Evolutionary conservation across 2,329 filamentous ascomycete genomes (phyloP).

Genomic region (Keithomyces neogunnii): DNA sequence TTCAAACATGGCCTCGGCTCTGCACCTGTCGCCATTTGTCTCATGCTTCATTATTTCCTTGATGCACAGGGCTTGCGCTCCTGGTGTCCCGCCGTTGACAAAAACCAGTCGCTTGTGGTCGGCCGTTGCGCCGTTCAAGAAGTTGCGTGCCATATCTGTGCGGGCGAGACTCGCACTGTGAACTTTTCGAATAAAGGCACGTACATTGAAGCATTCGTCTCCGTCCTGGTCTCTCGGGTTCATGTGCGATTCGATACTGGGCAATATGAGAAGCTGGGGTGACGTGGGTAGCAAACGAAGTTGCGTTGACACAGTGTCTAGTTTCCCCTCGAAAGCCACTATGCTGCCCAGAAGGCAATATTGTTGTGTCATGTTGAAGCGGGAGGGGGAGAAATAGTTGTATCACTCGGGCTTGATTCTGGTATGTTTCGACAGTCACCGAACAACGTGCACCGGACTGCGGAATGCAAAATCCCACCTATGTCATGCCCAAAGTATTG

Average conservation of each 20-base stretch:
- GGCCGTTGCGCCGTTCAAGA: slow-evolving; percentile 37
- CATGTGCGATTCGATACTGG: slow-evolving; percentile 19
- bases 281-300: slow-evolving; percentile 51
- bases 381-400: too few species aligned
- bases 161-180: slow-evolving; percentile 42
- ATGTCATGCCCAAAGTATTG: background rate
- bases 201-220: slow-evolving; percentile 17
- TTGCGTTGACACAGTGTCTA: slow-evolving; percentile 48
- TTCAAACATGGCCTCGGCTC: slow-evolving; percentile 43
- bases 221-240: background rate
- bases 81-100: slow-evolving; percentile 48
- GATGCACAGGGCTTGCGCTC: slow-evolving; percentile 47
- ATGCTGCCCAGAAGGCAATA: slow-evolving; percentile 34
- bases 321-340: slow-evolving; percentile 52
- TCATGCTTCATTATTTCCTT: slow-evolving; percentile 43
- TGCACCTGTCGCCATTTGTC: slow-evolving; percentile 38
- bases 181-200: slow-evolving; percentile 35
- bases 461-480: background rate
- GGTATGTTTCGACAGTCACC: too few species aligned
- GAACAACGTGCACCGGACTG: background rate
- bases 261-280: slow-evolving; percentile 48
- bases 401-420: background rate
- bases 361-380: background rate
- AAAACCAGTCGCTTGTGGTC: slow-evolving; percentile 49
- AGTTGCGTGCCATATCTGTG: slow-evolving; percentile 38